phyloP scores from a whole-genome alignment of 805 yeast genomes.

The Candida cerambycidarum region DNA sequence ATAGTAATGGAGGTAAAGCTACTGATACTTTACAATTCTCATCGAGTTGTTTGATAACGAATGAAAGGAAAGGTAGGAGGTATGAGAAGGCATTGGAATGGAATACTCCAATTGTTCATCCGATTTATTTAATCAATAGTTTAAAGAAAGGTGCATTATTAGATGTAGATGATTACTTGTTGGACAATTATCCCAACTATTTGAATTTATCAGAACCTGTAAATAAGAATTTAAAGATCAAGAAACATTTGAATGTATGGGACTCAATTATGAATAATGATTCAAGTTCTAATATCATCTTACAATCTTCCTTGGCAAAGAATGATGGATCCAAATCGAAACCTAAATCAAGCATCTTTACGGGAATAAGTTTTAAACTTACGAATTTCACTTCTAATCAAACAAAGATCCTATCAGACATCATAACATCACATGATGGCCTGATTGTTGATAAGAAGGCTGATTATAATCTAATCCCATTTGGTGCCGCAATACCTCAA shows the following conservation, averaged over 20 bases:
- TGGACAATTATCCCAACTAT: constrained; percentile 19
- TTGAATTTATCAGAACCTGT: not conserved
- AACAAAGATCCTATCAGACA: constrained; percentile 34
- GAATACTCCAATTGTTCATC: constrained; percentile 53
- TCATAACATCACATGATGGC: constrained; percentile 50
- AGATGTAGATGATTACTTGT: constrained; percentile 39
- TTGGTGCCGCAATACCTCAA: constrained; percentile 13
- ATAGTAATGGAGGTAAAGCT: constrained; percentile 49
- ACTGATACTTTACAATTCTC: constrained; percentile 50
- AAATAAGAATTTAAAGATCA: constrained; percentile 13
- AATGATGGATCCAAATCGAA: not conserved
- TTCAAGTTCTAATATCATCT: constrained; percentile 3
- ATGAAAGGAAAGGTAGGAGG: constrained; percentile 51
- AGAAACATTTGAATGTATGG: constrained; percentile 40
- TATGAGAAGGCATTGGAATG: constrained; percentile 53
- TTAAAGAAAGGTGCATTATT: constrained; percentile 44
- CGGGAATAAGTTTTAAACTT: constrained; percentile 20
- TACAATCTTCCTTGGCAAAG: not conserved
- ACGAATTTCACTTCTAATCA: constrained; percentile 43
- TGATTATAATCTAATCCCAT: constrained; percentile 13
- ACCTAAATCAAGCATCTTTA: constrained; percentile 8
- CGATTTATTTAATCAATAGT: constrained; percentile 50
- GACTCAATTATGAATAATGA: constrained; percentile 37
- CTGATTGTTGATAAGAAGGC: constrained; percentile 10
- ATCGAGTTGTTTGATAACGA: constrained; percentile 48